phyloP scores from a whole-genome alignment of 164 flowering plant genomes.

The Sedum album region DNA sequence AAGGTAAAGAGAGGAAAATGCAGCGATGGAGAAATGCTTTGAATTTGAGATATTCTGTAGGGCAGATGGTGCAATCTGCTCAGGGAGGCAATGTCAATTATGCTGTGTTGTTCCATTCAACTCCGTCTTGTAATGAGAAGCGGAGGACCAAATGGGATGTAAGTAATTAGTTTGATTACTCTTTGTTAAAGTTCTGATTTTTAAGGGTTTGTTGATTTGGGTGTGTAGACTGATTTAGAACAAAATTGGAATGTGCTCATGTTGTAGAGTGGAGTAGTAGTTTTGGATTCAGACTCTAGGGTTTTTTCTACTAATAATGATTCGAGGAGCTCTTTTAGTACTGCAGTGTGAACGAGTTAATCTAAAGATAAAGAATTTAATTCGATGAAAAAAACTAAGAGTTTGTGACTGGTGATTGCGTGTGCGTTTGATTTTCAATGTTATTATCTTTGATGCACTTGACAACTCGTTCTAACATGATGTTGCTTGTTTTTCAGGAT shows the following conservation, averaged over 20 bases:
- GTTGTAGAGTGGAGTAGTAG: too few relatives aligned
- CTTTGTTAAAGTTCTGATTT: not conserved
- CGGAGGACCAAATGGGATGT: slow-evolving; percentile 3
- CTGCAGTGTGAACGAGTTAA: not conserved
- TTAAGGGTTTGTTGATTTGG: too few relatives aligned
- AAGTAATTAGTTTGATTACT: not conserved
- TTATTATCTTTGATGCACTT: not conserved
- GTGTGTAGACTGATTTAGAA: too few relatives aligned
- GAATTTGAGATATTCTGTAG: not conserved
- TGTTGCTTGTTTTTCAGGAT: not conserved
- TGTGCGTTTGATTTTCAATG: too few relatives aligned
- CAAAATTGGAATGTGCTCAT: not conserved
- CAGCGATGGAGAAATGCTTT: not conserved
- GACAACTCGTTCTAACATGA: not conserved
- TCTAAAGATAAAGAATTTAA: not conserved
- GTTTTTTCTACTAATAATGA: too few relatives aligned
- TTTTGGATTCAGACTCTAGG: too few relatives aligned
- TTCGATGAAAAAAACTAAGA: not conserved
- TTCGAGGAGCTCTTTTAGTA: not conserved
- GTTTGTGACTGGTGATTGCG: not conserved
- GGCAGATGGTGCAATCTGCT: not conserved
- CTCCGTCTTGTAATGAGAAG: not conserved
- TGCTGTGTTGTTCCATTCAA: not conserved
- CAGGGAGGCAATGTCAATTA: not conserved
- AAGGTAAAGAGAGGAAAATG: not conserved